Conservation (phyloP, 495 filamentous ascomycete genomes). For the Penicillium alfredii region DNA sequence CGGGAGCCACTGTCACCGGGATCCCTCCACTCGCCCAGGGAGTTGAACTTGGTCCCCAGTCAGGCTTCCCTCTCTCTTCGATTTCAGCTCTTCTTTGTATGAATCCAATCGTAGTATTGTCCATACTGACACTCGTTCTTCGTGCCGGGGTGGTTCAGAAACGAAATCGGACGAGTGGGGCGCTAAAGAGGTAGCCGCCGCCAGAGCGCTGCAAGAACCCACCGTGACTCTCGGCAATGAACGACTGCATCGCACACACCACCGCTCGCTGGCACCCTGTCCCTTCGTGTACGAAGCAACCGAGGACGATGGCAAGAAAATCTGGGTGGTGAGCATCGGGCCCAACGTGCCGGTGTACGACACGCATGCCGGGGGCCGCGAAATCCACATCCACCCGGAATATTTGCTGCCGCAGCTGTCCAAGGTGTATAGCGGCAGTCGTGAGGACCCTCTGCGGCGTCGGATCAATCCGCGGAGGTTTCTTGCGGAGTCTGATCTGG, state of each 20-base stretch:
- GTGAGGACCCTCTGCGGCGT: conserved; percentile 9
- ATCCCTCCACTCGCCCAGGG: conserved; percentile 5
- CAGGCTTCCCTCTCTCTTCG: conserved; percentile 1
- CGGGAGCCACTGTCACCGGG: conserved; percentile 1
- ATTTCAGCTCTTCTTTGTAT: not conserved
- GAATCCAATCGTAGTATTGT: not conserved
- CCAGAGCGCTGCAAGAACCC: conserved; percentile 5
- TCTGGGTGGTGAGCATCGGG: conserved; percentile 12
- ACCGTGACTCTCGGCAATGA: conserved; percentile 3
- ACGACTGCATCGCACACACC: conserved; percentile 10
- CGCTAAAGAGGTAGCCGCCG: conserved; percentile 5
- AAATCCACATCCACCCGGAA: conserved; percentile 17
- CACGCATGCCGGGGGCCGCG: conserved; percentile 17
- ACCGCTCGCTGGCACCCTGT: conserved; percentile 12
- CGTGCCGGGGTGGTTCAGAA: conserved; percentile 5
- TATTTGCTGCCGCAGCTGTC: conserved; percentile 10
- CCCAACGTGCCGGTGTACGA: conserved; percentile 12
- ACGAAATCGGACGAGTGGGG: conserved; percentile 12
- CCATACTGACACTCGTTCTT: conserved; percentile 2
- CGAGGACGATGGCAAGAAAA: conserved; percentile 7
- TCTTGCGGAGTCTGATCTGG: conserved; percentile 8
- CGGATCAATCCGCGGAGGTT: conserved; percentile 12
- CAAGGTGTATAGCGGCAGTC: conserved; percentile 10
- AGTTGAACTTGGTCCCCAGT: conserved; percentile 10
- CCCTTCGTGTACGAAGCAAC: conserved; percentile 12